Percentiles rank a stretch among this genome's conserved stretches.
Conservation (phyloP, 2,329 filamentous ascomycete genomes). For the Macrophomina pseudophaseolina region DNA sequence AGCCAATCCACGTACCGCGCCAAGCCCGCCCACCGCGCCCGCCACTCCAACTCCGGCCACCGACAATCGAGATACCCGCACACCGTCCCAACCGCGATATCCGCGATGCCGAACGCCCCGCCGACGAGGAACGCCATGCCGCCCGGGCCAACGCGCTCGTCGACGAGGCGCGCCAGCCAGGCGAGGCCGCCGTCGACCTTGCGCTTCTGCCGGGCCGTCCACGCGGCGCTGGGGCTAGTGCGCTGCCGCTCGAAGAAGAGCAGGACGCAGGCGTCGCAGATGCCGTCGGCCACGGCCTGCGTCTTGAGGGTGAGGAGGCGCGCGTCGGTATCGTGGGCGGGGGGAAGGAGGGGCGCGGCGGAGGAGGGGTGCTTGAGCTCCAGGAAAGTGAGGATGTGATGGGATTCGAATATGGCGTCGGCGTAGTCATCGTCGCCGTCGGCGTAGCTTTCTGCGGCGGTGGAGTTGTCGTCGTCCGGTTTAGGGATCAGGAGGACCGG, state of each 20-base stretch:
- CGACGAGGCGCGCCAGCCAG: background rate
- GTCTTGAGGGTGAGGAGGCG: background rate
- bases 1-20: slow-evolving; percentile 44
- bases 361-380: background rate
- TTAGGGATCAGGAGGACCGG: slow-evolving; percentile 41
- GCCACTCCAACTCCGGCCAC: slow-evolving; percentile 39
- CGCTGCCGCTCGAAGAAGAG: background rate
- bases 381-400: background rate
- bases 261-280: background rate
- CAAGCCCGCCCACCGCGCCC: background rate
- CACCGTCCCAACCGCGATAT: slow-evolving; percentile 42
- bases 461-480: background rate
- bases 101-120: slow-evolving; percentile 39
- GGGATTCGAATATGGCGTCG: background rate
- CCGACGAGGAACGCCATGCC: slow-evolving; percentile 35
- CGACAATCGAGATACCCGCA: slow-evolving; percentile 42
- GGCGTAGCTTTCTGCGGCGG: too few relatives aligned
- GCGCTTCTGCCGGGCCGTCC: background rate
- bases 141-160: background rate
- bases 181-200: background rate
- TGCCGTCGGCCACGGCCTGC: background rate
- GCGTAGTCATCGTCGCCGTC: background rate
- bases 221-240: background rate
- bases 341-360: background rate
- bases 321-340: background rate